phyloP scores from a whole-genome alignment of 1,139 yeast species.

The Geotrichum candidum region DNA sequence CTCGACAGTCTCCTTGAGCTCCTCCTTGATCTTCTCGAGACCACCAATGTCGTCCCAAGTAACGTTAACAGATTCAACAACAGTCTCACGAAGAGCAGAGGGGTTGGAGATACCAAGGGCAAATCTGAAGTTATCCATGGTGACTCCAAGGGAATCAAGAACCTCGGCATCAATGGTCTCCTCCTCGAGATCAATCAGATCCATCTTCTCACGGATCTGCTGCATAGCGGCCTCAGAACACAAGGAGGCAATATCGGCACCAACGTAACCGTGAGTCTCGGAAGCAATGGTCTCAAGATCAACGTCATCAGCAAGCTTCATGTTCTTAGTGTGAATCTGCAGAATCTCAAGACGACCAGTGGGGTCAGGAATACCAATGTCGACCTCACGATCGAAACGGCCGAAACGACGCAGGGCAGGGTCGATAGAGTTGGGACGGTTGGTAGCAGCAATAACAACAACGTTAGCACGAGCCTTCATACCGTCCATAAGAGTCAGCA shows the following conservation, averaged over 20 bases:
- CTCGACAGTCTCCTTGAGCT: conserved; percentile 94
- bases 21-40: conserved; percentile 88
- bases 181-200: conserved; percentile 91
- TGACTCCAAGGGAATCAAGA: conserved; percentile 91
- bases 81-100: conserved; percentile 98
- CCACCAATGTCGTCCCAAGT: conserved; percentile 99
- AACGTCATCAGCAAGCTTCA: conserved; percentile 93
- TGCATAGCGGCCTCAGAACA: conserved; percentile 99
- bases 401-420: conserved; percentile 98
- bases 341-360: conserved; percentile 96
- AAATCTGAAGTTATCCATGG: conserved; percentile 97
- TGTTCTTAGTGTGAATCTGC: conserved; percentile 90
- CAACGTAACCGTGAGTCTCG: conserved; percentile 97
- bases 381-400: conserved; percentile 98
- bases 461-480: conserved; percentile 98
- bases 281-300: conserved; percentile 88
- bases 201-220: conserved; percentile 99
- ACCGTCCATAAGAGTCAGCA: conserved; percentile 97
- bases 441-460: conserved; percentile 92
- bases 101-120: conserved; percentile 98
- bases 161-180: conserved; percentile 98
- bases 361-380: conserved; percentile 98
- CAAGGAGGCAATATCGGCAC: conserved; percentile 88
- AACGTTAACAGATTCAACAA: conserved; percentile 95
- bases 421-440: conserved; percentile 96